Percentiles rank a stretch among this genome's conserved stretches.
Evolutionary conservation across 2,329 filamentous ascomycete genomes (phyloP).

Genomic region (Hypoxylon sp.): DNA sequence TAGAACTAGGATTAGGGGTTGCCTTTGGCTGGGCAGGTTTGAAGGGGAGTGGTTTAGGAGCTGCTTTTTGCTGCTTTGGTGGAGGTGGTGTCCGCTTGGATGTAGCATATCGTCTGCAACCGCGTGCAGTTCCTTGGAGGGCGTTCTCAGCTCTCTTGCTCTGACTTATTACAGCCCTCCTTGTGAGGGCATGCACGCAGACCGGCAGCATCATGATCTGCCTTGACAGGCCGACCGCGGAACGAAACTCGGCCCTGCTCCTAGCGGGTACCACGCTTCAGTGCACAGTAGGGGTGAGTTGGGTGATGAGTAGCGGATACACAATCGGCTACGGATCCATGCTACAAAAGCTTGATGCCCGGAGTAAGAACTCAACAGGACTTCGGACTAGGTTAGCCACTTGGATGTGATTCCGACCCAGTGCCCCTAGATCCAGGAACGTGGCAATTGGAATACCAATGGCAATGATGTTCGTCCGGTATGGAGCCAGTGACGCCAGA

Average conservation of each 20-base stretch:
- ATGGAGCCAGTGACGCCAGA: slow-evolving; percentile 45
- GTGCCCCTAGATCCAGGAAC: slow-evolving; percentile 28
- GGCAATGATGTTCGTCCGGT: slow-evolving; percentile 31
- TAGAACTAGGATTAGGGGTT: slow-evolving; percentile 14
- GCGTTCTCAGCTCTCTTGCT: slow-evolving; percentile 23
- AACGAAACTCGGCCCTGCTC: slow-evolving; percentile 6
- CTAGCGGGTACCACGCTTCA: neutral
- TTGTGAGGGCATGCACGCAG: slow-evolving; percentile 10
- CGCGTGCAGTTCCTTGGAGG: slow-evolving; percentile 21
- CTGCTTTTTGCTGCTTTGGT: slow-evolving; percentile 14
- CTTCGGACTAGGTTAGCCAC: slow-evolving; percentile 14
- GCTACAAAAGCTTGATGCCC: slow-evolving; percentile 21
- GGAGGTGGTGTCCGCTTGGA: slow-evolving; percentile 20
- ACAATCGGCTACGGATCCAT: slow-evolving; percentile 43
- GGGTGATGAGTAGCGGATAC: slow-evolving; percentile 22
- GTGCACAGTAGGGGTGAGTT: slow-evolving; percentile 7
- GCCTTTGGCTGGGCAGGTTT: slow-evolving; percentile 25
- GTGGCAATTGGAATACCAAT: slow-evolving; percentile 24
- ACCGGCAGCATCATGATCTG: slow-evolving; percentile 31
- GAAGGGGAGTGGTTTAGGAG: slow-evolving; percentile 49
- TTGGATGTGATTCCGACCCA: slow-evolving; percentile 26
- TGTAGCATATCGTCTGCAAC: slow-evolving; percentile 44
- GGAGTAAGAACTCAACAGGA: slow-evolving; percentile 4
- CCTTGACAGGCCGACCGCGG: slow-evolving; percentile 10
- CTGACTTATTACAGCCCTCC: slow-evolving; percentile 26